phyloP scores from a whole-genome alignment of 2,329 filamentous ascomycete genomes.

The Trichoderma breve region DNA sequence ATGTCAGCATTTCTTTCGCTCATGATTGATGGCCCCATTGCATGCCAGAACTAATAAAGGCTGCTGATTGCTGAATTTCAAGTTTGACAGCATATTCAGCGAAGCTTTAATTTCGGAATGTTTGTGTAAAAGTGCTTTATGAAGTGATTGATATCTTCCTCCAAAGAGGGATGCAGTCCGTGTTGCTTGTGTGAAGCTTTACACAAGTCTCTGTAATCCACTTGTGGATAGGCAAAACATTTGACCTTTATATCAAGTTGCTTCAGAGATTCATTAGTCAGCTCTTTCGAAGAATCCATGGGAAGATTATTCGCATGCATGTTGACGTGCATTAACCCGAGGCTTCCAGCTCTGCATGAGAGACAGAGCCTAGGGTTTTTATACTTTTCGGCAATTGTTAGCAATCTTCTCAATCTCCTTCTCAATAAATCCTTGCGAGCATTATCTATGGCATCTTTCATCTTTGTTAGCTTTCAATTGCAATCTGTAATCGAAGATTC shows the following conservation, averaged over 20 bases:
- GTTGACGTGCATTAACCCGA: not conserved
- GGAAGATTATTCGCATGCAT: not conserved
- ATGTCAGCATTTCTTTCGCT: not conserved
- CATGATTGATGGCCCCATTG: not conserved
- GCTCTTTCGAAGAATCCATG: not conserved
- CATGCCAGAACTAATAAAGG: not conserved
- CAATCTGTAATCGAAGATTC: not conserved
- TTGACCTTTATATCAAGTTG: not conserved
- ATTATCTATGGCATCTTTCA: not conserved
- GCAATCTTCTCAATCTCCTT: not conserved
- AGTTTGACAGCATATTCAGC: not conserved
- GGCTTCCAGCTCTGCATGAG: not conserved
- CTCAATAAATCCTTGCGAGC: not conserved
- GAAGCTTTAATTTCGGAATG: not conserved
- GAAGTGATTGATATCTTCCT: not conserved
- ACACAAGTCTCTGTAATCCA: not conserved
- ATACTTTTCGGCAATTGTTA: not conserved
- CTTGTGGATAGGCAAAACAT: not conserved
- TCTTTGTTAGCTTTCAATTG: not conserved
- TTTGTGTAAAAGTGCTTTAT: not conserved
- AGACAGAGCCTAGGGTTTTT: not conserved
- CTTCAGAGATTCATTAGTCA: not conserved
- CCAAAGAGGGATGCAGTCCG: not conserved
- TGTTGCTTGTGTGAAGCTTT: not conserved
- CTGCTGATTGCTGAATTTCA: not conserved